Conservation (phyloP, 805 yeast species). For the Hanseniaspora singularis region DNA sequence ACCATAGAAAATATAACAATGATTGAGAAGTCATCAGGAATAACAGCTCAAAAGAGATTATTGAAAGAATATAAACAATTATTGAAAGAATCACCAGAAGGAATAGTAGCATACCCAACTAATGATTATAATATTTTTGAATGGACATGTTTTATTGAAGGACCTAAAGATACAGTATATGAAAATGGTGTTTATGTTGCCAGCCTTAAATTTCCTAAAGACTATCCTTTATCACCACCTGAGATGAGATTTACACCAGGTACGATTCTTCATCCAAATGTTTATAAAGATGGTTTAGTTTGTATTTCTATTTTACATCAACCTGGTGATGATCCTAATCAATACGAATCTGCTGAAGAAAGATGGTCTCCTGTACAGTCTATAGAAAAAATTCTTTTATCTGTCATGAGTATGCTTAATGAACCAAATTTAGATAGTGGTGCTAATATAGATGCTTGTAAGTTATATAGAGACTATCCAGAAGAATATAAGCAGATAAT, state of each 20-base stretch:
- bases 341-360: slow-evolving; percentile 90
- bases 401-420: slow-evolving; percentile 92
- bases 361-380: slow-evolving; percentile 98
- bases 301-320: slow-evolving; percentile 91
- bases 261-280: slow-evolving; percentile 82
- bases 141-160: slow-evolving; percentile 79
- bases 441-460: slow-evolving; percentile 70
- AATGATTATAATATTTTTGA: slow-evolving; percentile 58
- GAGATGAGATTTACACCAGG: slow-evolving; percentile 55
- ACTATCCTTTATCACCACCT: slow-evolving; percentile 78
- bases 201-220: slow-evolving; percentile 54
- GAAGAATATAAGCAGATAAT: slow-evolving; percentile 55
- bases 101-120: slow-evolving; percentile 86
- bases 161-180: slow-evolving; percentile 74
- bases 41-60: slow-evolving; percentile 75
- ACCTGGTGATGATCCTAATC: slow-evolving; percentile 94
- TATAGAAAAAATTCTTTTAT: slow-evolving; percentile 85
- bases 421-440: slow-evolving; percentile 96
- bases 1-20: no score
- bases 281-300: slow-evolving; percentile 88
- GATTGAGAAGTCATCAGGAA: slow-evolving; percentile 18
- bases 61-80: slow-evolving; percentile 84
- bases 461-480: slow-evolving; percentile 82
- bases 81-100: slow-evolving; percentile 80
- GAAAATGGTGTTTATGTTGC: slow-evolving; percentile 86